These are phyloP conservation scores for Clavispora carvajalis DNA, from an alignment of 805 yeast species.

Conservation along the genomic window DNA sequence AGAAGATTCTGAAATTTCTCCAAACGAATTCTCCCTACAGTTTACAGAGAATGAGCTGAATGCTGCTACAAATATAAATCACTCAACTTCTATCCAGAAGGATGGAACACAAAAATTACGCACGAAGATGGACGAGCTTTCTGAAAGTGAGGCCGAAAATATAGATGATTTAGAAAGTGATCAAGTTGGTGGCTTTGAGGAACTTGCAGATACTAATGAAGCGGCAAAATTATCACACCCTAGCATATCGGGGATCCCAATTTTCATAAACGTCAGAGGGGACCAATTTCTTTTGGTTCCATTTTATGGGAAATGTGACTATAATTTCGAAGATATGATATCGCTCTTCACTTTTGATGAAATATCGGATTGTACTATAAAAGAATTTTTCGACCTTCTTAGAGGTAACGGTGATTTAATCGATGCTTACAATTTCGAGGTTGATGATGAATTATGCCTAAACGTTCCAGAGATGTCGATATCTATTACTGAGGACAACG, in stretches of 20 bases:
- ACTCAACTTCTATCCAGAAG: not conserved
- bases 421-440: slow-evolving; percentile 20
- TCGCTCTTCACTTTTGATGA: slow-evolving; percentile 22
- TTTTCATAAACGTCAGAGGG: slow-evolving; percentile 19
- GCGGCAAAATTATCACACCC: too few species aligned
- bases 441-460: slow-evolving; percentile 24
- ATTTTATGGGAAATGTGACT: slow-evolving; percentile 5
- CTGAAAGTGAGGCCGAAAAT: not conserved
- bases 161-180: slow-evolving; percentile 15
- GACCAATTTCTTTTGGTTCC: slow-evolving; percentile 26
- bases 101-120: slow-evolving; percentile 5
- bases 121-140: slow-evolving; percentile 22
- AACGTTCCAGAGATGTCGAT: slow-evolving; percentile 25
- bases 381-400: slow-evolving; percentile 21
- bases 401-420: slow-evolving; percentile 23
- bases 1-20: slow-evolving; percentile 11
- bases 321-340: slow-evolving; percentile 18
- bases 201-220: too few species aligned
- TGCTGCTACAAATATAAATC: too few species aligned
- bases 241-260: slow-evolving; percentile 11
- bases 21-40: not conserved
- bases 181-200: not conserved
- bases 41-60: not conserved
- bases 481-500: slow-evolving; percentile 28
- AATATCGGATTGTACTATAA: slow-evolving; percentile 16